Base-by-base conservation (phyloP, 305 asterid species). In the Fraxinus dipetala region DNA sequence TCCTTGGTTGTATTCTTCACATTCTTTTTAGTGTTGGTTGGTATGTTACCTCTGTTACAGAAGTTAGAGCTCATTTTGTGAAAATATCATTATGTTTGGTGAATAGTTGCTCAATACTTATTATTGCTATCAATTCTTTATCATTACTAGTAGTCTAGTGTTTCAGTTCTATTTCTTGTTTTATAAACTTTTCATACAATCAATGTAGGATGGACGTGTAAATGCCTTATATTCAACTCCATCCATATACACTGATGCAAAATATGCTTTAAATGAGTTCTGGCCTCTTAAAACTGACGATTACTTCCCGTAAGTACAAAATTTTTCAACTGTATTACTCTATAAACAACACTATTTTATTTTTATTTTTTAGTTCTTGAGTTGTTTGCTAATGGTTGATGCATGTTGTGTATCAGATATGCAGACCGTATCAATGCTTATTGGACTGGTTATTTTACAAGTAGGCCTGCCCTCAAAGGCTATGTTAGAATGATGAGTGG, bases 391-490 rank as follows among this genome's bases (percentile, higher is more conserved):
- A 13, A 56, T 83, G 81, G 79, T 72, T 78, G 84, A 80, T 74
- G 76, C 36, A 51, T 85, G 67, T 70, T 65, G 31, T 81, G 80
- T 83, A 85, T 85, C 93, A 96, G 99, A 84, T 96, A 96, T 75
- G 98, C 99, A 51, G 98, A 94, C 83, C 92, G 94, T 72, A 82
- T 83, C 85, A 88, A 96, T 91, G 97, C 90, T 85, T 96, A 94
- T 81, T 96, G 99, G 99, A 96, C 99, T 32, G 99, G 99, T 70
- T 96, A 96, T 85, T 96, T 92, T 88, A 91, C 98, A 18, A 96
- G 99, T 83, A 87, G 99, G 79, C 96, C 99, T 4, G 91, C 90
- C 83, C 16, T 91, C 80, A 96, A 96, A 87, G 89, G 93, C 84
- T 96, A 92, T 82, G 95, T 93, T 83, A 92, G 99, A 91, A 81